A percentile compares a stretch with the other conserved stretches of the same genome.
These are phyloP conservation scores for Mucor indicus DNA, from an alignment of 371 early-diverging fungal genomes.

Conservation along the genomic window DNA sequence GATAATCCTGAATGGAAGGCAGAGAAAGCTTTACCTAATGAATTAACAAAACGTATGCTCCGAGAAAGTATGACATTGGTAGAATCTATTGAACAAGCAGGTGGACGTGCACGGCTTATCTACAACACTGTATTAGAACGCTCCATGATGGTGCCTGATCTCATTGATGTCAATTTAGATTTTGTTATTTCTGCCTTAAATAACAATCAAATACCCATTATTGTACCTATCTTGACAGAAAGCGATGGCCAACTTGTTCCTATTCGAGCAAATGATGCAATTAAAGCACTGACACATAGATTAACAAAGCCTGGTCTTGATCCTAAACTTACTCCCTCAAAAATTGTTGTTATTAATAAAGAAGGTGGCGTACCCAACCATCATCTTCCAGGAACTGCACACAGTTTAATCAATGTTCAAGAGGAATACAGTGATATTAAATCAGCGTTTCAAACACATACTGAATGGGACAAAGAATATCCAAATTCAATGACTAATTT, in stretches of 20 bases:
- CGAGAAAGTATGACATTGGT: slow-evolving; percentile 61
- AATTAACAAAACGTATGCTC: slow-evolving; percentile 45
- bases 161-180: slow-evolving; percentile 30
- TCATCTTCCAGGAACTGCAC: slow-evolving; percentile 42
- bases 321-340: slow-evolving; percentile 26
- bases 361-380: slow-evolving; percentile 53
- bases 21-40: slow-evolving; percentile 26
- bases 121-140: slow-evolving; percentile 30
- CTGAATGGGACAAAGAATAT: slow-evolving; percentile 21
- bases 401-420: slow-evolving; percentile 45
- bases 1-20: slow-evolving; percentile 52
- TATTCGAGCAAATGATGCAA: slow-evolving; percentile 25
- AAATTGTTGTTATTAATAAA: slow-evolving; percentile 45
- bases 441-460: slow-evolving; percentile 19
- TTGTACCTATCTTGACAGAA: slow-evolving; percentile 36
- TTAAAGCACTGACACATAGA: slow-evolving; percentile 27
- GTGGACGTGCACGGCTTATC: slow-evolving; percentile 71
- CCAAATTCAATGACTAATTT: slow-evolving; percentile 21
- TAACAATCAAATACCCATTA: slow-evolving; percentile 40
- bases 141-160: neutral
- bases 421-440: slow-evolving; percentile 43
- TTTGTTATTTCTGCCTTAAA: slow-evolving; percentile 40
- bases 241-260: slow-evolving; percentile 24
- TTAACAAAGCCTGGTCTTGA: slow-evolving; percentile 8
- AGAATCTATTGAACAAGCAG: slow-evolving; percentile 74